Evolutionary conservation across 176 grass and related monocot species (phyloP).

Genomic region (Zea mays): Zm-B73-REFERENCE-NAM-5.0 NC_050098.1:229740001-229740500

Average conservation of each 20-base stretch:
- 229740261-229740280: conserved; percentile 7
- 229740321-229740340: background rate
- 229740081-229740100: no score
- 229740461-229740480: conserved; percentile 66
- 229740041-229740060: no score
- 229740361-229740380: background rate
- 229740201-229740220: background rate
- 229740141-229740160: background rate
- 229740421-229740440: conserved; percentile 3
- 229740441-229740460: conserved; percentile 28
- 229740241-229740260: conserved; percentile 3
- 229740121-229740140: no score
- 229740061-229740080: no score
- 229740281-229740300: background rate
- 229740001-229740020: no score
- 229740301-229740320: background rate
- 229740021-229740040: no score
- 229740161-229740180: background rate
- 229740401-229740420: background rate
- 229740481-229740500: conserved; percentile 68
- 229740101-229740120: no score
- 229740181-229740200: background rate
- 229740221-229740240: conserved; percentile 27
- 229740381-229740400: background rate
- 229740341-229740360: background rate